Evolutionary conservation across 2,329 filamentous ascomycete genomes (phyloP).

Genomic region (Cryphonectria parasitica): DNA sequence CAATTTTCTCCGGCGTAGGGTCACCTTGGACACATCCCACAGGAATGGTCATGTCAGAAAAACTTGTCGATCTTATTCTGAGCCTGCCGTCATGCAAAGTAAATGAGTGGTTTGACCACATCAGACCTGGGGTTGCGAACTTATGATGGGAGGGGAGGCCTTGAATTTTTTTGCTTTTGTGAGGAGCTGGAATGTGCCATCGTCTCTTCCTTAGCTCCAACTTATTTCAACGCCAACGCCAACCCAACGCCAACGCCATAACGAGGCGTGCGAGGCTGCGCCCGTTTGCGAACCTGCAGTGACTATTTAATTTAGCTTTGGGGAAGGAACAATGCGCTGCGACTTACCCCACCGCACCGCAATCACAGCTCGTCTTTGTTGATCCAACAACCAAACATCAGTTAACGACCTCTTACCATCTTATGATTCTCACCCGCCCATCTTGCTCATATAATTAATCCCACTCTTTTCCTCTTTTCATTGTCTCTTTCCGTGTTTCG

Average conservation of each 20-base stretch:
- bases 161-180: neutral
- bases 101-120: neutral
- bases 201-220: neutral
- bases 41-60: neutral
- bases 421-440: too few relatives aligned
- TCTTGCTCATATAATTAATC: too few relatives aligned
- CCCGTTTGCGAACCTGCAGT: neutral
- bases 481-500: neutral
- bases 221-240: neutral
- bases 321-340: neutral
- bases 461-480: neutral
- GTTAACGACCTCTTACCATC: too few relatives aligned
- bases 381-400: neutral
- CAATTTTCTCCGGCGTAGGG: neutral
- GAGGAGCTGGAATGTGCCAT: neutral
- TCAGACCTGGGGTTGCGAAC: neutral
- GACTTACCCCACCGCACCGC: neutral
- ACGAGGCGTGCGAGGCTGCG: neutral
- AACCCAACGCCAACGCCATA: neutral
- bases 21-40: neutral
- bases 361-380: neutral
- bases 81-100: neutral
- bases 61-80: neutral
- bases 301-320: slow-evolving; percentile 1
- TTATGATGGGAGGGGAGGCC: neutral